These are phyloP conservation scores for Argentina anserina DNA, from an alignment of 306 rosid genomes.

Conservation along the genomic window DNA sequence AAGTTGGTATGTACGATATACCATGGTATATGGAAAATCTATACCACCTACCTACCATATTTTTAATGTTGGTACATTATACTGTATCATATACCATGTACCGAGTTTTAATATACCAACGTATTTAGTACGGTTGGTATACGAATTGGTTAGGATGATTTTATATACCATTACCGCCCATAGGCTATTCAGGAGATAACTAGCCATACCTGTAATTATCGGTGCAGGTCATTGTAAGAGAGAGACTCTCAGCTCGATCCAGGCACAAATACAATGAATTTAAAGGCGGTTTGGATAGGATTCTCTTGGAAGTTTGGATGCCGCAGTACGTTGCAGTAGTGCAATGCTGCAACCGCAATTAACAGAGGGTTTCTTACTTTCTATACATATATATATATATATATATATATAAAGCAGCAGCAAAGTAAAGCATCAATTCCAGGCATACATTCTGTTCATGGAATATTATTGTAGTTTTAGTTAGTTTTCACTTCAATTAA, in stretches of 20 bases:
- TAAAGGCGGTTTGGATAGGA: not conserved
- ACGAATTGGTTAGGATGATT: no score
- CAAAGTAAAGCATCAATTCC: slow-evolving; percentile 2
- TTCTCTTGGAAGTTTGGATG: not conserved
- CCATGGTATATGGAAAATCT: no score
- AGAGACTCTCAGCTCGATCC: not conserved
- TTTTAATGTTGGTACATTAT: no score
- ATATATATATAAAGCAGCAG: not conserved
- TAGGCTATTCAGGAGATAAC: no score
- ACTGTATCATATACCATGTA: no score
- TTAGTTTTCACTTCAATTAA: not conserved
- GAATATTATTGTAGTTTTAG: not conserved
- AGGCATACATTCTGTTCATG: not conserved
- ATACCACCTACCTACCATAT: no score
- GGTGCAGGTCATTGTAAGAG: not conserved
- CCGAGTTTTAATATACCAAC: no score
- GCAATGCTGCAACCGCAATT: not conserved
- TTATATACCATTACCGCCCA: no score
- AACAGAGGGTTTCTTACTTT: no score
- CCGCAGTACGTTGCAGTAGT: not conserved
- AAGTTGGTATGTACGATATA: no score
- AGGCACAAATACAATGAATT: not conserved
- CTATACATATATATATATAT: no score
- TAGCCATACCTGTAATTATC: slow-evolving; percentile 1
- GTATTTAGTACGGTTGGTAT: no score